Evolutionary conservation across 257 asterid genomes (phyloP).

Genomic region (Ocimum tenuiflorum): DNA sequence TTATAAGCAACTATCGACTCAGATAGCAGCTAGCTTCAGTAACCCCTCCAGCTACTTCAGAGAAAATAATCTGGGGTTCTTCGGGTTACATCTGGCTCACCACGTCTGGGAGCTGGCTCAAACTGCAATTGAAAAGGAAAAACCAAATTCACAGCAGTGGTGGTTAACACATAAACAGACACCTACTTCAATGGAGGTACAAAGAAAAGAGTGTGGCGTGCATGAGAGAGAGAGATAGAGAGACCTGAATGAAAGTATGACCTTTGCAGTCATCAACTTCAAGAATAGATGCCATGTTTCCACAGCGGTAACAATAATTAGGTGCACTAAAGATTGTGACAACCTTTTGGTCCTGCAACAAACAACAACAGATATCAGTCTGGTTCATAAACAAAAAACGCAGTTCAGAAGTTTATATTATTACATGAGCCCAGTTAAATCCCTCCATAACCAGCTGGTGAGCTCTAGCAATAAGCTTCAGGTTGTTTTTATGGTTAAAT

Average conservation of each 20-base stretch:
- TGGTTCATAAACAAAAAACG: not conserved
- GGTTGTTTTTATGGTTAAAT: constrained; percentile 59
- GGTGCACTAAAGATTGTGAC: constrained; percentile 83
- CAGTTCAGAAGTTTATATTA: not conserved
- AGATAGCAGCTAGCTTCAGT: constrained; percentile 32
- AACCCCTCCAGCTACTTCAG: constrained; percentile 30
- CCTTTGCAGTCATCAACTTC: constrained; percentile 70
- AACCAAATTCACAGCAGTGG: not conserved
- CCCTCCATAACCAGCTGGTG: constrained; percentile 95
- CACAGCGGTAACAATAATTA: constrained; percentile 80
- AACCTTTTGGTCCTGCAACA: constrained; percentile 72
- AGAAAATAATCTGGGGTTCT: constrained; percentile 83
- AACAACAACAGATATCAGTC: constrained; percentile 14
- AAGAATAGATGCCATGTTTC: constrained; percentile 79
- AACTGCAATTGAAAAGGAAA: constrained; percentile 37
- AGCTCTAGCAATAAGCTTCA: constrained; percentile 79
- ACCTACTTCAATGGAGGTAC: not conserved
- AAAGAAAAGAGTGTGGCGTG: not conserved
- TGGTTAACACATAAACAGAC: not conserved
- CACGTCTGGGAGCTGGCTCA: constrained; percentile 87
- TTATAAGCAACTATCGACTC: constrained; percentile 24
- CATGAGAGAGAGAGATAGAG: no score
- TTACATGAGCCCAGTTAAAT: constrained; percentile 80
- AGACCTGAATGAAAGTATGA: constrained; percentile 71
- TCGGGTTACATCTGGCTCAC: constrained; percentile 83